Evolutionary conservation across 2,329 filamentous ascomycete genomes (phyloP), one percentile per base, ranked within the genome.

Genomic region (Fusarium anguioides): DNA sequence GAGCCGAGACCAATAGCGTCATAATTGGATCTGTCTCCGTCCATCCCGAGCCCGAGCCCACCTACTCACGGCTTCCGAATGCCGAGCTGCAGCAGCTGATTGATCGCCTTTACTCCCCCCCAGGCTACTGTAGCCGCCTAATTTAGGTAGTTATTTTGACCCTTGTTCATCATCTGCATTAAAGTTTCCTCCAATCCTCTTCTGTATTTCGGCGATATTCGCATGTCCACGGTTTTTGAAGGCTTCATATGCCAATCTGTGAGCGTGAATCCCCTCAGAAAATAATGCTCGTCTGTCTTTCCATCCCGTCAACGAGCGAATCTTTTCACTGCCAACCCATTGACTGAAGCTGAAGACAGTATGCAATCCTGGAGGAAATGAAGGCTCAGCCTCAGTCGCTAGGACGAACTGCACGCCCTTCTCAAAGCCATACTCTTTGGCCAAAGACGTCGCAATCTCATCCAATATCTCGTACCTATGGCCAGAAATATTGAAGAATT

Each of bases 401-500:
- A 68, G 55, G 4, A 75, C 49, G 26, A 75, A 79, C 18, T 63
- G 65, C 2, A 75, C 71, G 0, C 77, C 78, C 2, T 64, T 72
- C 3, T 55, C 29, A 35, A 83, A 76, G 0, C 71, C 74, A 58
- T 84, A 84, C 59, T 82, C 81, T 11, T 63, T 59, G 5, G 75
- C 77, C 17, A 84, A 60, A 2, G 80, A 80, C 5, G 61, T 48
- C 6, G 75, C 73, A 5, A 85, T 70, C 40, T 82, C 76, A 0
- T 68, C 66, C 0, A 81, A 65, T 0, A 81, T 84, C 71, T 84
- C 82, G 65, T 83, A 84, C 6, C 73, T 66, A 23, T 74, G 60
- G 0, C 75, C 76, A 4, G 82, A 84, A 37, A 85, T 79, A 64
- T 85, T 85, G 64, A 81, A 84, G 6, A 70, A 76, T 53, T 83